Conservation (phyloP, 1,139 yeast genomes). For the Wickerhamomyces sp. region DNA sequence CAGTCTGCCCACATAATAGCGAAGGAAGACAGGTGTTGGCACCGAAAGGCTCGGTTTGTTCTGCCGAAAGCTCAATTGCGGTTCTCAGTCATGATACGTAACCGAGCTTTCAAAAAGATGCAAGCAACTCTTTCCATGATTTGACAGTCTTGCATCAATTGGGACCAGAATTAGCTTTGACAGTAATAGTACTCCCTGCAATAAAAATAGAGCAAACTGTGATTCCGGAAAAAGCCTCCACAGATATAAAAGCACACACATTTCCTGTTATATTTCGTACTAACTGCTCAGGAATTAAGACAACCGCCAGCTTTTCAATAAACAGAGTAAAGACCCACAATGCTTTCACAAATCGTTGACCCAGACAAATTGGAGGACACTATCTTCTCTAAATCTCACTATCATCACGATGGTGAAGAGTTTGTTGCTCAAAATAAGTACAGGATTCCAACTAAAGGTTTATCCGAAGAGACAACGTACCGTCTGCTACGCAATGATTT, state of each 20-base stretch:
- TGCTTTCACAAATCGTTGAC: conserved; percentile 21
- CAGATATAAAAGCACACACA: neutral
- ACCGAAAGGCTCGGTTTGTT: no score
- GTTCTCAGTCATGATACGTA: no score
- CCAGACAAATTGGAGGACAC: conserved; percentile 23
- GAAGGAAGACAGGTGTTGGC: no score
- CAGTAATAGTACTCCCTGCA: no score
- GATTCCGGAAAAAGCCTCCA: no score
- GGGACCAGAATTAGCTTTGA: no score
- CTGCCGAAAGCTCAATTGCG: no score
- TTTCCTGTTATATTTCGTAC: neutral
- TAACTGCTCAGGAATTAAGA: neutral
- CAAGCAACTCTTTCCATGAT: no score
- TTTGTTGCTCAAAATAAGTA: conserved; percentile 33
- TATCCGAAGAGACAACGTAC: conserved; percentile 49
- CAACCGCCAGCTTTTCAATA: neutral
- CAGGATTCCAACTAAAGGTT: conserved; percentile 53
- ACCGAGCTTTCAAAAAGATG: no score
- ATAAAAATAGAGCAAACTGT: no score
- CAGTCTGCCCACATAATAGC: no score
- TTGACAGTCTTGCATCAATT: no score
- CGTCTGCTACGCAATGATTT: conserved; percentile 67
- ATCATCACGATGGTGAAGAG: conserved; percentile 17
- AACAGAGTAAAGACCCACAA: conserved; percentile 4
- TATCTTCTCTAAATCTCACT: conserved; percentile 19